These are phyloP conservation scores for Nicotiana attenuata DNA, from an alignment of 257 asterid genomes.

Conservation along the genomic window DNA sequence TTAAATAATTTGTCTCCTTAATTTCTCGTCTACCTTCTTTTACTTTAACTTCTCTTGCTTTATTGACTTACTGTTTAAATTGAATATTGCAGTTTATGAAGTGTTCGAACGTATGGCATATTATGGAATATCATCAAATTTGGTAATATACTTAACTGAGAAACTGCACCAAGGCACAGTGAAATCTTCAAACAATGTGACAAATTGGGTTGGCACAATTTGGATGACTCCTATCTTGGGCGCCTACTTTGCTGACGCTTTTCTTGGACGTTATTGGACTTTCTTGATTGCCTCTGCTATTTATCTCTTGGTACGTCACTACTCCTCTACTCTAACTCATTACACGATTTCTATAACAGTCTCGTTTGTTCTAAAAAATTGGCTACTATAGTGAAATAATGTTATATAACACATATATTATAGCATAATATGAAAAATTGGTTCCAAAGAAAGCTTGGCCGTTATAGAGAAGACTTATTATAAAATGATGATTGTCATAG, in stretches of 20 bases:
- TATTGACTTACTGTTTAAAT: not conserved
- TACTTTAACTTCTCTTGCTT: not conserved
- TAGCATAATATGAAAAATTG: too few relatives aligned
- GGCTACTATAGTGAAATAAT: too few relatives aligned
- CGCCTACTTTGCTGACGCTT: slow-evolving; percentile 77
- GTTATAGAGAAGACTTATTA: too few relatives aligned
- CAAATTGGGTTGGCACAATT: slow-evolving; percentile 75
- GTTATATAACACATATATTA: too few relatives aligned
- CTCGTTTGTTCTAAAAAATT: too few relatives aligned
- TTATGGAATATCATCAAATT: slow-evolving; percentile 71
- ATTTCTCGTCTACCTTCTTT: too few relatives aligned
- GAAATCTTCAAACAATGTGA: slow-evolving; percentile 64
- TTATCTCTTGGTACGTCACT: slow-evolving; percentile 47
- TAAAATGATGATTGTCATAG: too few relatives aligned
- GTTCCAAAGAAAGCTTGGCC: too few relatives aligned
- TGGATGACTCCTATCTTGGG: slow-evolving; percentile 86
- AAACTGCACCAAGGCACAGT: slow-evolving; percentile 67
- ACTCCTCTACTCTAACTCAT: not conserved
- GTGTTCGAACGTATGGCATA: slow-evolving; percentile 92
- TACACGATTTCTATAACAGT: too few relatives aligned
- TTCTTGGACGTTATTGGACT: slow-evolving; percentile 78
- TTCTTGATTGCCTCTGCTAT: slow-evolving; percentile 50
- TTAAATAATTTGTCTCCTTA: too few relatives aligned
- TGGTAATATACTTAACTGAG: slow-evolving; percentile 60
- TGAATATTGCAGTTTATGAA: slow-evolving; percentile 57